These are phyloP conservation scores for Fagopyrum homotropicum DNA, from an alignment of 148 eudicot genomes.

Conservation along the genomic window DNA sequence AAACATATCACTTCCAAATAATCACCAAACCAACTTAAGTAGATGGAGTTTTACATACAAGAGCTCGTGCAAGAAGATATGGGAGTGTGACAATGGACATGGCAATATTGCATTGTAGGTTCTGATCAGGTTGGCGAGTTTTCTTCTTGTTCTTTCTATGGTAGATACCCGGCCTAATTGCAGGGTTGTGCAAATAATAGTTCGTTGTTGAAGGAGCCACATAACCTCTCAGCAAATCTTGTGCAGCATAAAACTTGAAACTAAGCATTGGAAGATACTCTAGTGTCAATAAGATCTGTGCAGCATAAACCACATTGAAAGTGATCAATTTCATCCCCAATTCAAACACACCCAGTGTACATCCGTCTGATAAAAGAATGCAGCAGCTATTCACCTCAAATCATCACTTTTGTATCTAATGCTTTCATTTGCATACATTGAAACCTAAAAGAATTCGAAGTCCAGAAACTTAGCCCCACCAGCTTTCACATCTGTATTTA, in stretches of 20 bases:
- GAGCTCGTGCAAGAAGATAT: background rate
- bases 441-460: constrained; percentile 60
- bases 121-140: too few relatives aligned
- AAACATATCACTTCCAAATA: background rate
- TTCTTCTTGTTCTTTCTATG: too few relatives aligned
- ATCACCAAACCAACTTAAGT: background rate
- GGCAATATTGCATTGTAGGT: too few relatives aligned
- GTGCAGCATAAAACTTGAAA: too few relatives aligned
- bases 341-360: background rate
- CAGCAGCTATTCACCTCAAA: constrained; percentile 17
- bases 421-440: constrained; percentile 8
- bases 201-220: too few relatives aligned
- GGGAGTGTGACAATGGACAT: background rate
- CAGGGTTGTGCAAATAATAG: too few relatives aligned
- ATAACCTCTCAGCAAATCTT: too few relatives aligned
- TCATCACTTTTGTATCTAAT: constrained; percentile 26
- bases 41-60: background rate
- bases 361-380: background rate
- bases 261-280: background rate
- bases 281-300: background rate
- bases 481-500: constrained; percentile 37
- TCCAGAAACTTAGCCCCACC: constrained; percentile 62
- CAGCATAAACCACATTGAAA: background rate
- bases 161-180: too few relatives aligned
- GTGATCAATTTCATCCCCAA: background rate